Conservation (phyloP, 768 basidiomycete genomes). For the Collybiopsis luxurians region DNA sequence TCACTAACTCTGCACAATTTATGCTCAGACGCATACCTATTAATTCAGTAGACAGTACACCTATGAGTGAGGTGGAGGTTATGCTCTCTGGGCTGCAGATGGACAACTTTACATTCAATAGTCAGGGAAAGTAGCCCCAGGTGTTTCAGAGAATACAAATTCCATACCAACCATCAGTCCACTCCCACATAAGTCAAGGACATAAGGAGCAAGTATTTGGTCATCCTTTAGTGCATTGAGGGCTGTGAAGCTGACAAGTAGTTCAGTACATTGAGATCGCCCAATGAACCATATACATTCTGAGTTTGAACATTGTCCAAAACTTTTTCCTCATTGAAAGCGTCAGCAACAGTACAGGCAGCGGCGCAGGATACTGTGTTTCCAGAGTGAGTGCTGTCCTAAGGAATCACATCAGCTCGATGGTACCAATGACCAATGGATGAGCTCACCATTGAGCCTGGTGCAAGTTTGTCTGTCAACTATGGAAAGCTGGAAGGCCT, state of each 20-base stretch:
- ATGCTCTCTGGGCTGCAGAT: neutral
- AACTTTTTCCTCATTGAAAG: conserved; percentile 76
- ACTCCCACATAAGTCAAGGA: conserved; percentile 84
- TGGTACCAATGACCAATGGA: neutral
- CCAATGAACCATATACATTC: conserved; percentile 27
- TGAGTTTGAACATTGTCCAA: conserved; percentile 76
- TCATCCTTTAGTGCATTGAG: conserved; percentile 57
- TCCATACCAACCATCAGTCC: conserved; percentile 91
- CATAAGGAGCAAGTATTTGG: conserved; percentile 47
- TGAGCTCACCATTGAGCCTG: conserved; percentile 69
- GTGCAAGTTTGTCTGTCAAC: conserved; percentile 71
- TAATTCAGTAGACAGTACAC: neutral
- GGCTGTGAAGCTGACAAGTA: conserved; percentile 54
- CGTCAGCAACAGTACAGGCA: conserved; percentile 77
- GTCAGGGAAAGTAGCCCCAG: conserved; percentile 29
- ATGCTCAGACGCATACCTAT: neutral
- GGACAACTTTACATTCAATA: neutral
- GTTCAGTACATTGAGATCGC: conserved; percentile 48
- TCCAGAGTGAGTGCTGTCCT: conserved; percentile 91
- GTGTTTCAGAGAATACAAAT: conserved; percentile 62
- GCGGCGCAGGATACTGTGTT: conserved; percentile 94
- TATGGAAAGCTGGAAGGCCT: too few relatives aligned
- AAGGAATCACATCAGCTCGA: conserved; percentile 5
- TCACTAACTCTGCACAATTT: neutral
- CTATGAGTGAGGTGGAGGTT: neutral